A percentile compares a stretch with the other conserved stretches of the same genome.
Evolutionary conservation across 176 grass and related monocot genomes (phyloP).

Genomic region (Bolboschoenus planiculmis): DNA sequence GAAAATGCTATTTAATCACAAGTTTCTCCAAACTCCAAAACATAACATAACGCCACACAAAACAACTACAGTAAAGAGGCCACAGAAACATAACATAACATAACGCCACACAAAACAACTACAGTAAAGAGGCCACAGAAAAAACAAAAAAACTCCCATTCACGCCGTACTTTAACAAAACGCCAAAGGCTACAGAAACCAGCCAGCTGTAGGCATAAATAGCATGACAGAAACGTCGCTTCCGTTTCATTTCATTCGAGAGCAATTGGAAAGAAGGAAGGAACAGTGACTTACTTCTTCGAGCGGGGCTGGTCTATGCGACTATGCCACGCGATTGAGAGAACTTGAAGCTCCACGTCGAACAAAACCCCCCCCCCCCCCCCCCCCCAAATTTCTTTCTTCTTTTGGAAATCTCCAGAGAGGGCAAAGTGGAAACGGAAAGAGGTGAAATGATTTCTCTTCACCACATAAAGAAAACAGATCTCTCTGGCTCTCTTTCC

Average conservation of each 20-base stretch:
- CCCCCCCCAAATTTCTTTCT: too few relatives aligned
- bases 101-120: neutral
- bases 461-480: neutral
- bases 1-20: too few relatives aligned
- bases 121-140: neutral
- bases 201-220: neutral
- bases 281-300: neutral
- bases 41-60: neutral
- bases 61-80: neutral
- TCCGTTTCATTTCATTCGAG: neutral
- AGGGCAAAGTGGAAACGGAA: conserved; percentile 9
- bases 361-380: too few relatives aligned
- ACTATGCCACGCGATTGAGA: too few relatives aligned
- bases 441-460: conserved; percentile 20
- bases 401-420: conserved; percentile 21
- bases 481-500: neutral
- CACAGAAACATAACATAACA: too few relatives aligned
- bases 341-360: too few relatives aligned
- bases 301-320: too few relatives aligned
- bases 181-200: neutral
- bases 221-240: neutral
- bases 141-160: neutral
- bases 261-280: neutral
- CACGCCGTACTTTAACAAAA: neutral
- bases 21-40: too few relatives aligned